These are phyloP conservation scores for Chlamydomonas sp. DNA, from an alignment of 139 green algal species.

Conservation along the genomic window DNA sequence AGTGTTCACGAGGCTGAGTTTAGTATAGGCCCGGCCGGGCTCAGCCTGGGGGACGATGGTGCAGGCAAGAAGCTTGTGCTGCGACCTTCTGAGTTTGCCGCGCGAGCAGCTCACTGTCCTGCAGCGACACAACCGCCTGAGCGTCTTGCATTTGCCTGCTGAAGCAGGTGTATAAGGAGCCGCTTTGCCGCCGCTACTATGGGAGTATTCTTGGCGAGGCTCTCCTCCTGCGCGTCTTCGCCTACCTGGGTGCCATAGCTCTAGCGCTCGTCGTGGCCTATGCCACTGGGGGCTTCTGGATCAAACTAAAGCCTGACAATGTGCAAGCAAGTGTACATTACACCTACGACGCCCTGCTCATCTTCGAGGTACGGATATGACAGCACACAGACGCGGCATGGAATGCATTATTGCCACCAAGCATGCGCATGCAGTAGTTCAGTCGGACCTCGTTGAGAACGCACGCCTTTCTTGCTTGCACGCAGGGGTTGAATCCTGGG, in stretches of 20 bases:
- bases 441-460: neutral
- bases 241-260: conserved; percentile 35
- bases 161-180: conserved; percentile 49
- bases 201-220: conserved; percentile 20
- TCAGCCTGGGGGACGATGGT: too few species aligned
- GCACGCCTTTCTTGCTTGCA: neutral
- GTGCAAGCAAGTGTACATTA: conserved; percentile 49
- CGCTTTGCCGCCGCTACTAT: conserved; percentile 49
- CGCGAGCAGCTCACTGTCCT: too few species aligned
- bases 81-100: too few species aligned
- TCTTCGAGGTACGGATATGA: conserved; percentile 45
- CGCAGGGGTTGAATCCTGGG: conserved; percentile 29
- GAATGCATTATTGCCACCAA: neutral
- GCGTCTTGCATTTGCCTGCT: too few species aligned
- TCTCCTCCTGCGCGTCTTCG: conserved; percentile 17
- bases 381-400: neutral
- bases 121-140: too few species aligned
- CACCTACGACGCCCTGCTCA: conserved; percentile 40
- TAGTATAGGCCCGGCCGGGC: too few species aligned
- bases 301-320: conserved; percentile 35
- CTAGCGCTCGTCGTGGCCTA: conserved; percentile 44
- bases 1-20: too few species aligned
- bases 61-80: too few species aligned
- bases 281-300: conserved; percentile 55
- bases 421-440: neutral